Evolutionary conservation across 1,139 yeast genomes (phyloP).

Genomic region (Yamadazyma spencermartinsiae): DNA sequence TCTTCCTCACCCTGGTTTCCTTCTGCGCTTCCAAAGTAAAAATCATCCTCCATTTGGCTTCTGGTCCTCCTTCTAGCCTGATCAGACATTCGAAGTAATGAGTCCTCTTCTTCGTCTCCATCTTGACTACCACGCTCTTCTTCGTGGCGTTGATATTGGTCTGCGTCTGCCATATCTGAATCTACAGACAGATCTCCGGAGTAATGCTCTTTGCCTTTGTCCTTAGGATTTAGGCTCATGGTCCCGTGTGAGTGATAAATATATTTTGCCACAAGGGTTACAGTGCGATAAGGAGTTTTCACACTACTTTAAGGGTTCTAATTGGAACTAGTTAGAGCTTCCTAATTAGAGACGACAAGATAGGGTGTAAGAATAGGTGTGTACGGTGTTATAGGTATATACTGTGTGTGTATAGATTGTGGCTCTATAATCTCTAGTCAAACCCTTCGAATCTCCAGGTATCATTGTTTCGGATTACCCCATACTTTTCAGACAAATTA

Average conservation of each 20-base stretch:
- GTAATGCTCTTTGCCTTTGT: background rate
- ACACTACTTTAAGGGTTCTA: conserved; percentile 1
- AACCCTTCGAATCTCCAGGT: conserved; percentile 10
- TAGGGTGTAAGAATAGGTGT: background rate
- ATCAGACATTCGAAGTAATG: conserved; percentile 23
- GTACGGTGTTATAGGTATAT: background rate
- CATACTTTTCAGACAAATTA: conserved; percentile 38
- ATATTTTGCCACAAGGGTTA: conserved; percentile 1
- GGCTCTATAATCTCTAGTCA: background rate
- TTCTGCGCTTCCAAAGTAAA: conserved; percentile 6
- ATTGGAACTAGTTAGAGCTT: background rate
- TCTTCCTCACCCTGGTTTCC: too few species aligned
- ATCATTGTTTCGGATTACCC: conserved; percentile 29
- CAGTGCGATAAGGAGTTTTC: background rate
- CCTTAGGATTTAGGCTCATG: conserved; percentile 2
- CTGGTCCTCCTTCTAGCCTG: conserved; percentile 19
- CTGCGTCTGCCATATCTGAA: conserved; percentile 16
- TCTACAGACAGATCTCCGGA: conserved; percentile 7
- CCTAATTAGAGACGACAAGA: background rate
- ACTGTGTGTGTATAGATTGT: background rate
- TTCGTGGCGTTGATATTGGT: conserved; percentile 9
- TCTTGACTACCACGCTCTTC: conserved; percentile 11
- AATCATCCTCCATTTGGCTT: conserved; percentile 2
- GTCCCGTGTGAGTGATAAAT: background rate
- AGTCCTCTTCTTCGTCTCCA: conserved; percentile 24